Conservation (phyloP, 2,329 filamentous ascomycete genomes). For the Cucurbitaria berberidis region DNA sequence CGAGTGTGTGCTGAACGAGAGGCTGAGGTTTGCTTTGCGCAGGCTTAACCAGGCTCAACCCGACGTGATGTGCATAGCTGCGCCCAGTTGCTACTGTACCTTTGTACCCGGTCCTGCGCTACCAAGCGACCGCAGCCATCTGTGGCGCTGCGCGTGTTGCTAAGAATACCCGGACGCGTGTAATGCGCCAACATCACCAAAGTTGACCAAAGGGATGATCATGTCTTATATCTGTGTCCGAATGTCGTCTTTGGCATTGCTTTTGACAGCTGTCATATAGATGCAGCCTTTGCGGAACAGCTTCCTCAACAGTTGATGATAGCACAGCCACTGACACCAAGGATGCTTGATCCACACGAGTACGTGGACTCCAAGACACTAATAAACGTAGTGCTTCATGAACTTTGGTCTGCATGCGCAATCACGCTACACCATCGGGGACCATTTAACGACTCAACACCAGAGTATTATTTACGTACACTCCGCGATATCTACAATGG, state of each 20-base stretch:
- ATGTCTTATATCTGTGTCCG: neutral
- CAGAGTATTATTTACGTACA: neutral
- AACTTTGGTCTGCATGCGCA: neutral
- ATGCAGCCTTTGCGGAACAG: too few species aligned
- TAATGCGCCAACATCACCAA: neutral
- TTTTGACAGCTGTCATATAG: neutral
- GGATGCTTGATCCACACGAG: neutral
- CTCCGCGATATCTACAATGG: slow-evolving; percentile 74
- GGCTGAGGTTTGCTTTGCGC: slow-evolving; percentile 17
- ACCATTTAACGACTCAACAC: neutral
- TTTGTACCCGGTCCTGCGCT: neutral
- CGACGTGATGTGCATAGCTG: slow-evolving; percentile 10
- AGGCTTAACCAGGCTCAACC: slow-evolving; percentile 6
- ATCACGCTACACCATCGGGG: neutral
- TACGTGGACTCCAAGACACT: neutral
- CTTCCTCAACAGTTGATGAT: too few species aligned
- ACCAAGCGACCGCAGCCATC: slow-evolving; percentile 1
- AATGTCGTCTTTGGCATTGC: neutral
- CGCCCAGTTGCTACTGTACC: neutral
- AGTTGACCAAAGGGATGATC: neutral
- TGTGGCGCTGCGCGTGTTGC: slow-evolving; percentile 14
- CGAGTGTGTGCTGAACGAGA: slow-evolving; percentile 10
- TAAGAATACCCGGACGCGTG: slow-evolving; percentile 8
- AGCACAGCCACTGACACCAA: neutral
- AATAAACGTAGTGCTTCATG: neutral